Evolutionary conservation across 2,329 filamentous ascomycete species (phyloP).

Genomic region (Colletotrichum shisoi): DNA sequence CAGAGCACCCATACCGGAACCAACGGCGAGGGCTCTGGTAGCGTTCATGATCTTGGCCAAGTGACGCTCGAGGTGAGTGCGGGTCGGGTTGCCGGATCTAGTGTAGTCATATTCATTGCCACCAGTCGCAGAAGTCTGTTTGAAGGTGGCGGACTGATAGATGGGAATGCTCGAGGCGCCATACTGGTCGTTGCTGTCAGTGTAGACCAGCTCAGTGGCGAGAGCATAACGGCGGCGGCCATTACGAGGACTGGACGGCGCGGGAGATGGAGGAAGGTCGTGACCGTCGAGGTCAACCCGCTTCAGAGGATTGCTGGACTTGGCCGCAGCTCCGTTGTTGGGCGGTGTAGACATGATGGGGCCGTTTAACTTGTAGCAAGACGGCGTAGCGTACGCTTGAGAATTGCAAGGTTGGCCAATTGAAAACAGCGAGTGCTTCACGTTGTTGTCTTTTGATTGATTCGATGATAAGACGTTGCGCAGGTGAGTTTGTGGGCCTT

Average conservation of each 20-base stretch:
- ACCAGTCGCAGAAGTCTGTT: conserved; percentile 81
- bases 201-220: conserved; percentile 95
- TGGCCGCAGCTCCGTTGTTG: conserved; percentile 29
- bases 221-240: conserved; percentile 86
- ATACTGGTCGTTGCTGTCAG: conserved; percentile 95
- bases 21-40: conserved; percentile 86
- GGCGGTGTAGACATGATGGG: conserved; percentile 37
- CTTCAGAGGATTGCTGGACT: conserved; percentile 53
- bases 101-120: conserved; percentile 97
- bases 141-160: conserved; percentile 98
- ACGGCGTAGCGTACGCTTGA: conserved; percentile 7
- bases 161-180: conserved; percentile 95
- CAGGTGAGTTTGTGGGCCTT: neutral
- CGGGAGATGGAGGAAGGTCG: conserved; percentile 87
- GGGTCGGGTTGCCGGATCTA: conserved; percentile 93
- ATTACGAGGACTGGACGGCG: conserved; percentile 86
- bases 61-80: conserved; percentile 94
- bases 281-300: conserved; percentile 83
- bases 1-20: conserved; percentile 95
- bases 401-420: neutral
- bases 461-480: neutral
- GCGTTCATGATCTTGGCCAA: conserved; percentile 99
- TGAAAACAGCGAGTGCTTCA: neutral
- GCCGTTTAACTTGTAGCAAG: neutral
- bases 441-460: neutral